Evolutionary conservation across 2,329 filamentous ascomycete species (phyloP).

Genomic region (Xylariaceae sp.): DNA sequence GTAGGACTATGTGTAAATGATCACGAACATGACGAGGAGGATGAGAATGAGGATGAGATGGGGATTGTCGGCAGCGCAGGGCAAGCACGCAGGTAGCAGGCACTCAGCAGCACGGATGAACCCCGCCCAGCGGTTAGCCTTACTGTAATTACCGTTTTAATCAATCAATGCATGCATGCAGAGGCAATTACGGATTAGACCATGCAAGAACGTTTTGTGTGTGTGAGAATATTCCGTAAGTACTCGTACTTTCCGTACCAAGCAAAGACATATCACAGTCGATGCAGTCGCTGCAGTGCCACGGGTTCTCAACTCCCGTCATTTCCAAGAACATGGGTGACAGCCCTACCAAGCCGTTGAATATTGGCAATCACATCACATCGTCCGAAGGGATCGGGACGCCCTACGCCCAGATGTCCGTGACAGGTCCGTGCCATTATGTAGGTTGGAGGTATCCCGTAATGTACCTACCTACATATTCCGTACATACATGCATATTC

Average conservation of each 20-base stretch:
- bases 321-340: neutral
- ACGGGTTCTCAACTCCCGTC: neutral
- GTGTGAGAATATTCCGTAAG: neutral
- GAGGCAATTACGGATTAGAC: neutral
- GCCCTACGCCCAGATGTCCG: too few relatives aligned
- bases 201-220: slow-evolving; percentile 10
- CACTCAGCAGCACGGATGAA: neutral
- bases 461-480: too few relatives aligned
- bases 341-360: neutral
- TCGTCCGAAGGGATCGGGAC: too few relatives aligned
- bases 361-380: neutral
- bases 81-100: too few relatives aligned
- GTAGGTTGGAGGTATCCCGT: too few relatives aligned
- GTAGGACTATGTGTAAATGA: neutral
- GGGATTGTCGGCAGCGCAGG: too few relatives aligned
- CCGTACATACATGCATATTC: too few relatives aligned
- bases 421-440: too few relatives aligned
- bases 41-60: neutral
- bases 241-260: neutral
- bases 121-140: neutral
- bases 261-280: neutral
- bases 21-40: neutral
- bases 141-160: neutral
- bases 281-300: neutral
- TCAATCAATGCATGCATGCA: neutral